Evolutionary conservation across 306 rosid genomes (phyloP), one percentile per base, ranked within the genome.

Genomic region (Sechiopsis laciniata): DNA sequence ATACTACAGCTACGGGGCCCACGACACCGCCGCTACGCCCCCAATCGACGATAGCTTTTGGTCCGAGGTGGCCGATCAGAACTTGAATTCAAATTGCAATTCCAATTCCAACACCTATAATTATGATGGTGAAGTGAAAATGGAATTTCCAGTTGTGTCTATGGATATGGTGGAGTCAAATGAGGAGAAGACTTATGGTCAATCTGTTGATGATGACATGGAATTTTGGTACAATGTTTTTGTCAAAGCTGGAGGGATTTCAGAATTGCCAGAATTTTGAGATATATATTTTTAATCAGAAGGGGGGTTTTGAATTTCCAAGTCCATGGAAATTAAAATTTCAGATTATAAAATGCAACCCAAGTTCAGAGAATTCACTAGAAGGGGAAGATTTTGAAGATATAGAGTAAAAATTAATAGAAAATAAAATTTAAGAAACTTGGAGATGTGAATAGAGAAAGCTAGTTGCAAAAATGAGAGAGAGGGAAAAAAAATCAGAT

Each of bases 171-270:
- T 77, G 74, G 78, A 82, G 16, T 64, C 75, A 26, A 59, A 71
- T 32, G 24, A 67, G 26, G 40, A 15, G 73, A 73, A 14, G 71
- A 64, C 26, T 19, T 45, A 55, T 75, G 71, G 67, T 75, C 63
- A 82, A 78, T 11, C 55, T 66, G n/a, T 19, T 67, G 90, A 83
- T 14, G 89, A 94, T 11, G 87, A 78, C 72, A 87, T 89, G 97
- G 91, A 89, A 50, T 94, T 94, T 79, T 94, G 98, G 98, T 90
- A 86, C 74, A 84, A 94, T 53, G 66, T 94, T 73, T 87, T 90
- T 79, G 59, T 82, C 48, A 83, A 71, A 80, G 77, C 91, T 15
- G 87, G 75, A 45, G 73, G 56, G 24, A 69, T 50, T 7, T 48
- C 73, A 21, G 94, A 83, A n/a, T 67, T 88, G 54, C 72, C 79